phyloP scores from a whole-genome alignment of 306 rosid genomes.

The Sindora glabra region DNA sequence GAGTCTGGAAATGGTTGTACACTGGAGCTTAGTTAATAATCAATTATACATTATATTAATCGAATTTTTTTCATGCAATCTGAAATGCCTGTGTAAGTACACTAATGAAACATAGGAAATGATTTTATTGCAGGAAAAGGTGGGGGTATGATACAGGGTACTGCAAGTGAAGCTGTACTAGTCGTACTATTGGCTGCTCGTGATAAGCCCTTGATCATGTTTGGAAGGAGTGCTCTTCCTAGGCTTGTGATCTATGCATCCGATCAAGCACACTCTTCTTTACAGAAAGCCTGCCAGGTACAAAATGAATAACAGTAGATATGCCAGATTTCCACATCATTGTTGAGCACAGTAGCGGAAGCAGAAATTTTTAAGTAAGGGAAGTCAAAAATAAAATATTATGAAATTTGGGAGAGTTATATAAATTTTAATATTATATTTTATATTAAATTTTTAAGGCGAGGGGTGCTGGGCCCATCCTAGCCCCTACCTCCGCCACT shows the following conservation, averaged over 20 bases:
- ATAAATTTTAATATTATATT: no score
- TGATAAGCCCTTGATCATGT: conserved; percentile 4
- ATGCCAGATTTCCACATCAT: conserved; percentile 10
- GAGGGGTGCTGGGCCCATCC: no score
- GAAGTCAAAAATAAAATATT: no score
- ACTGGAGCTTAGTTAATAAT: conserved; percentile 5
- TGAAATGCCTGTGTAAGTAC: not conserved
- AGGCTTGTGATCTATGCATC: conserved; percentile 35
- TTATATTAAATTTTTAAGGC: no score
- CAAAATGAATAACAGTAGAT: no score
- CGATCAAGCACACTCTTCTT: conserved; percentile 31
- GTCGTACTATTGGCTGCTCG: conserved; percentile 32
- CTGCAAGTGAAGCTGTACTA: conserved; percentile 35
- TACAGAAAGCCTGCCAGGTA: conserved; percentile 24
- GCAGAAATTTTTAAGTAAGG: no score
- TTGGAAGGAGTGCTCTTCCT: conserved; percentile 8
- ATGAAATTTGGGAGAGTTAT: no score
- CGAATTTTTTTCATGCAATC: not conserved
- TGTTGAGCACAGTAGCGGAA: no score
- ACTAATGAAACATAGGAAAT: conserved; percentile 3
- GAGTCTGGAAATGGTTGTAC: not conserved
- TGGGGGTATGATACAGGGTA: conserved; percentile 33
- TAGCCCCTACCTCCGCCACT: no score
- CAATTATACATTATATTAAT: not conserved
- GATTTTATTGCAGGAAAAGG: conserved; percentile 51